Evolutionary conservation across 305 asterid species (phyloP).

Genomic region (Solanum hybrid): DNA sequence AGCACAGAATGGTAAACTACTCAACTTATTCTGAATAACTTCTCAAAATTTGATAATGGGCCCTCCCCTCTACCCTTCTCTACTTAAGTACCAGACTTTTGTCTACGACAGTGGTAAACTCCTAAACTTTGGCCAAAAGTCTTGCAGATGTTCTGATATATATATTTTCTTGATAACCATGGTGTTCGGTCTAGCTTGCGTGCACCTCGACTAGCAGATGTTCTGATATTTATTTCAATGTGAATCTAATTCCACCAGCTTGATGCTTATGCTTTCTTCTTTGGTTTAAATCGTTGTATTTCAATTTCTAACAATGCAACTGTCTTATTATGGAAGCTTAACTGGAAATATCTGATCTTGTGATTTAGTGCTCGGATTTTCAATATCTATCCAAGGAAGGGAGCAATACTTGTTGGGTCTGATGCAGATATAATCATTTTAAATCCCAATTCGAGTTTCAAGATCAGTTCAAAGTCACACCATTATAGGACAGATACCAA

Average conservation of each 20-base stretch:
- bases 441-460: conserved; percentile 79
- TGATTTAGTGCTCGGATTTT: conserved; percentile 64
- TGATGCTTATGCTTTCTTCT: not conserved
- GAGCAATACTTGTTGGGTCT: conserved; percentile 85
- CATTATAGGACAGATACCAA: conserved; percentile 84
- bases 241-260: not conserved
- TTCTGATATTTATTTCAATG: not conserved
- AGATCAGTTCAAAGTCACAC: conserved; percentile 66
- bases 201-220: not conserved
- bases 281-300: not conserved
- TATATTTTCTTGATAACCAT: not conserved
- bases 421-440: conserved; percentile 91
- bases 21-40: not conserved
- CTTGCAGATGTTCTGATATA: not conserved
- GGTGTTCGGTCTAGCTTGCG: not conserved
- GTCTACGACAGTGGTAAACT: not conserved
- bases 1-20: conserved; percentile 79
- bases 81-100: not conserved
- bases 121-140: not conserved
- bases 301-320: not conserved
- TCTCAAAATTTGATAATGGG: not conserved
- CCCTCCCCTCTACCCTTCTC: not conserved
- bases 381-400: conserved; percentile 92
- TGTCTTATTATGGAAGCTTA: not conserved
- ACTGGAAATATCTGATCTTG: not conserved